Evolutionary conservation across 352 stramenopile species (phyloP).

Genomic region (Thraustochytrium sp.): DNA sequence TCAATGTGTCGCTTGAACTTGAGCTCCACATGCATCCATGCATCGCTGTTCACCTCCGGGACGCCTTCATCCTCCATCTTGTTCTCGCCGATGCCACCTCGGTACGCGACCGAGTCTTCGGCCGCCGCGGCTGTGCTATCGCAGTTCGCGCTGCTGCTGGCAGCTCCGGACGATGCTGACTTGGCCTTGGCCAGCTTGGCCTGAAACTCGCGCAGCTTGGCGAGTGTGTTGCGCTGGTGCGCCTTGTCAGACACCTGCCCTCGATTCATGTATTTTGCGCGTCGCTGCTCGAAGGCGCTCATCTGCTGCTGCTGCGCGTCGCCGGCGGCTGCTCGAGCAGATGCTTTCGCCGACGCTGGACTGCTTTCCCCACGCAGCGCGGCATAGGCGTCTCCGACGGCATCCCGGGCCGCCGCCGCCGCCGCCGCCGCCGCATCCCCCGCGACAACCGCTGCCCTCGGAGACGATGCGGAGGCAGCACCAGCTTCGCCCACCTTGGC

Average conservation of each 20-base stretch:
- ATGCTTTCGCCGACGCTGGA: not conserved
- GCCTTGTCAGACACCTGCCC: not conserved
- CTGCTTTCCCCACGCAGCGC: not conserved
- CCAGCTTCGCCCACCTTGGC: no score
- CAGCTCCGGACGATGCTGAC: not conserved
- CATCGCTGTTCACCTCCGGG: not conserved
- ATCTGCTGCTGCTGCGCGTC: not conserved
- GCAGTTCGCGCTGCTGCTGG: not conserved
- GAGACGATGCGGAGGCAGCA: no score
- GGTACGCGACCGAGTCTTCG: not conserved
- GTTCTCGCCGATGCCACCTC: constrained; percentile 42
- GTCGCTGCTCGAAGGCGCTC: constrained; percentile 15
- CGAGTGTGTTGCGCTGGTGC: not conserved
- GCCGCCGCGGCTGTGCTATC: not conserved
- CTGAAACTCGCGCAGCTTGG: constrained; percentile 27
- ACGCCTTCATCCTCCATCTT: constrained; percentile 36
- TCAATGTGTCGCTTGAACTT: constrained; percentile 30
- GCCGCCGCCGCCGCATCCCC: not conserved
- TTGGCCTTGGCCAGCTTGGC: not conserved
- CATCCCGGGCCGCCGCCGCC: not conserved
- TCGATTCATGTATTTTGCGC: not conserved
- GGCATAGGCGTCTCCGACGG: not conserved
- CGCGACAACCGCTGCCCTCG: no score
- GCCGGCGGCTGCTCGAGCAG: not conserved
- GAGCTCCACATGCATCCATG: constrained; percentile 37